A percentile compares a stretch with the other conserved stretches of the same genome.
Evolutionary conservation across 225 moss, liverwort and hornwort genomes (phyloP).

Genomic region (Bryoerythrophyllum caledonicum): DNA sequence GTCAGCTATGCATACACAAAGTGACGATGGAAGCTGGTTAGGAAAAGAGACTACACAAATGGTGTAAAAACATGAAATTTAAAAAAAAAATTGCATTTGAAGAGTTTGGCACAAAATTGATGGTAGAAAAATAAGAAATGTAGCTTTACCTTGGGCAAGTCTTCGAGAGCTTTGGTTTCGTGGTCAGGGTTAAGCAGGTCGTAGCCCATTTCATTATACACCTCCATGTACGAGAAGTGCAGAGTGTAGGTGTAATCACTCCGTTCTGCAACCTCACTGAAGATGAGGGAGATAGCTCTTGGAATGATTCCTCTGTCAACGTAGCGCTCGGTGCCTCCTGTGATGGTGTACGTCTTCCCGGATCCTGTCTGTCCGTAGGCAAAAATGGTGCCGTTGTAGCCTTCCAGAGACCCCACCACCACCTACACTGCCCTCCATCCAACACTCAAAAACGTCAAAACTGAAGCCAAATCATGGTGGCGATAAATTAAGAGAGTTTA

Average conservation of each 20-base stretch:
- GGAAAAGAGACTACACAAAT: not conserved
- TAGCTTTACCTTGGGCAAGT: constrained; percentile 67
- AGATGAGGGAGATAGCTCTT: constrained; percentile 74
- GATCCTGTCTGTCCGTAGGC: constrained; percentile 89
- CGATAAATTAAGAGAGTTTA: constrained; percentile 13
- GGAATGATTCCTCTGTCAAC: constrained; percentile 82
- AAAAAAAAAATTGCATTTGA: too few relatives aligned
- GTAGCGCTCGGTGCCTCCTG: constrained; percentile 65
- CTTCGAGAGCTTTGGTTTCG: constrained; percentile 80
- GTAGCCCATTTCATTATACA: constrained; percentile 83
- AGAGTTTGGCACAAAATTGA: too few relatives aligned
- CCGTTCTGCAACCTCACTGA: constrained; percentile 61
- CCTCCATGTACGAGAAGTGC: constrained; percentile 76
- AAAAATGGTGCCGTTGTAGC: constrained; percentile 90
- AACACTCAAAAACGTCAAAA: not conserved
- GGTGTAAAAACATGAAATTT: not conserved
- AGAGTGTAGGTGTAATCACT: constrained; percentile 67
- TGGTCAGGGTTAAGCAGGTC: constrained; percentile 82
- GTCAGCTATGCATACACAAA: too few relatives aligned
- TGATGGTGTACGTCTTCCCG: constrained; percentile 90
- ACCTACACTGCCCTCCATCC: constrained; percentile 54
- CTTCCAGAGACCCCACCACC: constrained; percentile 71
- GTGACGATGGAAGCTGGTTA: too few relatives aligned
- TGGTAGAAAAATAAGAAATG: too few relatives aligned
- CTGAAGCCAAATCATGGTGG: not conserved